Evolutionary conservation across 331 rosid species (phyloP).

Genomic region (Acacia concinna): DNA sequence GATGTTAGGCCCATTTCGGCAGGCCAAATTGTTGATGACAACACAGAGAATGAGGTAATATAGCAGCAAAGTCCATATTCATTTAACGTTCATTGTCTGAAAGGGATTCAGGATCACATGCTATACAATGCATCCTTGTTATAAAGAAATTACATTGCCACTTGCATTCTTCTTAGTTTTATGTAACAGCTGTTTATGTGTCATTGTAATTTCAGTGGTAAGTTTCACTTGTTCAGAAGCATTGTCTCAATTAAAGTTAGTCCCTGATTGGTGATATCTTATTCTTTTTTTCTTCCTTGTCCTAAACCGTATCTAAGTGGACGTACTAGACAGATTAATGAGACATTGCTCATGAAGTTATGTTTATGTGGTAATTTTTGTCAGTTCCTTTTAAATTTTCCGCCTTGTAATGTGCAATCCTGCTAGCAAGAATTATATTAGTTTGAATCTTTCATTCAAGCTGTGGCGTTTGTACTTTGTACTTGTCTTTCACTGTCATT

Average conservation of each 20-base stretch:
- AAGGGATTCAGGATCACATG: constrained; percentile 11
- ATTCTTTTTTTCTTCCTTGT: neutral
- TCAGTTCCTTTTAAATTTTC: neutral
- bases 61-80: neutral
- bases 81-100: neutral
- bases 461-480: neutral
- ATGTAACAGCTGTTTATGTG: constrained; percentile 4
- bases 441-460: neutral
- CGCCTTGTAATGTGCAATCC: neutral
- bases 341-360: neutral
- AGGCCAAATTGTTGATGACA: neutral
- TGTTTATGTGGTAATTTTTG: neutral
- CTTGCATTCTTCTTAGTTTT: neutral
- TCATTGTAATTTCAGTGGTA: neutral
- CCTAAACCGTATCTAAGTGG: neutral
- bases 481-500: neutral
- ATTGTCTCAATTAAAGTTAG: constrained; percentile 2
- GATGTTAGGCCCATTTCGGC: neutral
- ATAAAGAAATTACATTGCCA: neutral
- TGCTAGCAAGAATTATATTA: neutral
- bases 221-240: constrained; percentile 12
- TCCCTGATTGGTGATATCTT: neutral
- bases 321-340: neutral
- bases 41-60: neutral
- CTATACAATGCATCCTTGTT: neutral